Evolutionary conservation across 1,284 basidiomycete species (phyloP), one percentile per base, ranked within the genome.

Genomic region (Cryptococcus hybrid): DNA sequence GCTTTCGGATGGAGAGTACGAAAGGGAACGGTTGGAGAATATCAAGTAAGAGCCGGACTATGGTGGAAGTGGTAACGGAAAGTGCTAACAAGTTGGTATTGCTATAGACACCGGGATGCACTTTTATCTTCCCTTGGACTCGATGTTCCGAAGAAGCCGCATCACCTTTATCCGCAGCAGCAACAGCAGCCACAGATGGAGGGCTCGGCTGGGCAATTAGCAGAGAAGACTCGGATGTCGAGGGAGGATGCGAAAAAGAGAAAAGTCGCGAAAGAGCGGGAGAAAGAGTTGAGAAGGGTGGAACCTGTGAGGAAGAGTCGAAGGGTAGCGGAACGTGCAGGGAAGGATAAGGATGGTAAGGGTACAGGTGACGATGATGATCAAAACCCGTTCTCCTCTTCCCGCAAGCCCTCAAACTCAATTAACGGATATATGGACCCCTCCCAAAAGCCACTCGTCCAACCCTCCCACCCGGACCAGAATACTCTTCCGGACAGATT

Each of bases 11-110:
- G 56, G 58, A 5, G 51, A 54, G n/a, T 77, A 77, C 54, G 75
- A 77, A 57, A 56, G 62, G 45, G 63, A 75, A 51, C 52, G 79
- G 44, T 65, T 71, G 46, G 67, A 70, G 46, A 79, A 77, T 59
- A 80, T 80, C 40, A 65, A 68, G 68, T 73, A 67, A 62, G 47
- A 30, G 30, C 3, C 30, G 4, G 30, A 30, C 4, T 30, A 30
- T 30, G 30, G 30, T 30, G 30, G 30, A 30, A 4, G 4, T 4
- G 30, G 4, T 54, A 15, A 12, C 3, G 39, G 40, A 12, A 5
- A 30, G n/a, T 48, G 30, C 9, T 39, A 30, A 24, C 8, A 24
- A 8, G 18, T 38, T 39, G 36, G n/a, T 0, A 48, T 44, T 11
- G 36, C 7, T 15, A 55, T 49, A 40, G 51, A 51, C 34, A 56